Percentiles rank a stretch among this genome's conserved stretches.
phyloP scores from a whole-genome alignment of 164 flowering plant species.

The grape (Vitis vinifera) region DNA sequence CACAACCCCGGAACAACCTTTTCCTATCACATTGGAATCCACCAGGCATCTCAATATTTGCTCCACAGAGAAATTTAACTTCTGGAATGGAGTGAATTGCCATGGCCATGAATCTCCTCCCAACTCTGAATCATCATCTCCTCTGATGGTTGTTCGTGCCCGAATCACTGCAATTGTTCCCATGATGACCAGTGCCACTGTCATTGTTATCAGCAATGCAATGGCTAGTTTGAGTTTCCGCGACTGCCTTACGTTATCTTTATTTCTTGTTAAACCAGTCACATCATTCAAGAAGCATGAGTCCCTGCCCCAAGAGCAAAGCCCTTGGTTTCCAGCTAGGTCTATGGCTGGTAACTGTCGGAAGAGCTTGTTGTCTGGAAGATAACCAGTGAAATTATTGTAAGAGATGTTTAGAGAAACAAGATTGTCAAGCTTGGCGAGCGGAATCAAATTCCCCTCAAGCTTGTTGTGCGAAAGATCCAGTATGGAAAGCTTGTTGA shows the following conservation, averaged over 20 bases:
- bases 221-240: conserved; percentile 53
- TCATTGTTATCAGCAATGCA: conserved; percentile 45
- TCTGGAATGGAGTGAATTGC: conserved; percentile 88
- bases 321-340: conserved; percentile 41
- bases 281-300: conserved; percentile 45
- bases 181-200: conserved; percentile 51
- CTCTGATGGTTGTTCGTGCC: conserved; percentile 32
- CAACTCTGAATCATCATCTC: conserved; percentile 62
- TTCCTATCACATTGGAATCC: conserved; percentile 72
- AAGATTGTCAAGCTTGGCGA: conserved; percentile 42
- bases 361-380: conserved; percentile 52
- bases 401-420: conserved; percentile 49
- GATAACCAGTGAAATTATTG: conserved; percentile 50
- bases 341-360: conserved; percentile 38
- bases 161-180: conserved; percentile 60
- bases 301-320: conserved; percentile 34
- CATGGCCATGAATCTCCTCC: conserved; percentile 64
- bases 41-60: conserved; percentile 57
- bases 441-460: conserved; percentile 39
- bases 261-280: conserved; percentile 10
- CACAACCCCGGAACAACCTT: conserved; percentile 81
- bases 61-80: conserved; percentile 62
- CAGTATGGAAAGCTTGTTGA: conserved; percentile 49
- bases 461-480: conserved; percentile 60
- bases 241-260: conserved; percentile 19